phyloP scores from a whole-genome alignment of 805 yeast genomes.

The Tetrapisispora taiwanensis region DNA sequence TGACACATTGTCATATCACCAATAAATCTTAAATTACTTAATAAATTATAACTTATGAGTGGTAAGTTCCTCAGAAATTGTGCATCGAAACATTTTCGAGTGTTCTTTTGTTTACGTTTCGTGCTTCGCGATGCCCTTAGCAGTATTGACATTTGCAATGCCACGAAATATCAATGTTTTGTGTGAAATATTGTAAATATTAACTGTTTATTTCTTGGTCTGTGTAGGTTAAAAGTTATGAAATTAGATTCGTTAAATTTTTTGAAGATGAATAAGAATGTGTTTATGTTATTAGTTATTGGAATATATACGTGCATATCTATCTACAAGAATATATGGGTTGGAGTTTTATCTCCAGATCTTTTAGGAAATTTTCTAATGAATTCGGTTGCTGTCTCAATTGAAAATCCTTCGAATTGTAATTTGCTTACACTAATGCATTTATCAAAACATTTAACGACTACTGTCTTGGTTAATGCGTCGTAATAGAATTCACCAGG shows the following conservation, averaged over 20 bases:
- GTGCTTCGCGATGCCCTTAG: not conserved
- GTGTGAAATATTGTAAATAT: no score
- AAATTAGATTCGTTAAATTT: no score
- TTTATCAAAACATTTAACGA: conserved; percentile 39
- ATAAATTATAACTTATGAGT: no score
- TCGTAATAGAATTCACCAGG: conserved; percentile 28
- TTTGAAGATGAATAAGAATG: no score
- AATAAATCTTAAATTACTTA: not conserved
- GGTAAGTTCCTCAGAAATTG: no score
- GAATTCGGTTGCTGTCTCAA: conserved; percentile 40
- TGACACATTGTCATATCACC: no score
- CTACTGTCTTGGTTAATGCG: conserved; percentile 18
- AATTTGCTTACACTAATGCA: conserved; percentile 29
- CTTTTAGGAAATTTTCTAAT: conserved; percentile 36
- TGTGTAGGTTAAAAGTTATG: no score
- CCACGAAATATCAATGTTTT: no score
- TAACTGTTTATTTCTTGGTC: no score
- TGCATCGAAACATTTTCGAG: no score
- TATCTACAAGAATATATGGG: not conserved
- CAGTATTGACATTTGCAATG: not conserved
- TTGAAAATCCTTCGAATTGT: conserved; percentile 46
- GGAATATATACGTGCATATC: no score
- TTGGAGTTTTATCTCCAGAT: conserved; percentile 17
- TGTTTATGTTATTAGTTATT: no score
- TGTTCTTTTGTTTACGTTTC: not conserved